Evolutionary conservation across 2,329 filamentous ascomycete species (phyloP).

Genomic region (Byssothecium circinans): DNA sequence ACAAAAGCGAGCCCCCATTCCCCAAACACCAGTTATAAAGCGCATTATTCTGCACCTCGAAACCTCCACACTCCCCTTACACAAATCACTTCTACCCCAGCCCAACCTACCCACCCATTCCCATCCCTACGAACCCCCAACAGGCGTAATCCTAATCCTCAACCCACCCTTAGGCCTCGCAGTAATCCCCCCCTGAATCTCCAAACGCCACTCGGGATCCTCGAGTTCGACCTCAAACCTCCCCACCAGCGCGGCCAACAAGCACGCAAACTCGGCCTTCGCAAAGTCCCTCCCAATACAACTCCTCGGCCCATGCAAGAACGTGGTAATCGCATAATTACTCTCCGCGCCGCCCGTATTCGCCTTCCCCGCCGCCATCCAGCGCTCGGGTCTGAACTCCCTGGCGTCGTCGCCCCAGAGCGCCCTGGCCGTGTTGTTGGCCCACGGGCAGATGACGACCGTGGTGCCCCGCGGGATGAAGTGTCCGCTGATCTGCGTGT

Average conservation of each 20-base stretch:
- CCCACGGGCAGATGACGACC: constrained; percentile 65
- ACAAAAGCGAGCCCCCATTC: no score
- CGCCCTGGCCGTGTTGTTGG: constrained; percentile 67
- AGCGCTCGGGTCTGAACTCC: constrained; percentile 73
- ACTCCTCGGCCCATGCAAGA: constrained; percentile 80
- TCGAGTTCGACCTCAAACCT: constrained; percentile 71
- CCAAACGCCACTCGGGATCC: constrained; percentile 59
- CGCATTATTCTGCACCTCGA: no score
- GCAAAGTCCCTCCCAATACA: constrained; percentile 86
- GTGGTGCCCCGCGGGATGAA: constrained; percentile 70
- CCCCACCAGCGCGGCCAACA: constrained; percentile 76
- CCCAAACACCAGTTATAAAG: no score
- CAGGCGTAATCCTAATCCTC: constrained; percentile 63
- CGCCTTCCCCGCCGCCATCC: constrained; percentile 46
- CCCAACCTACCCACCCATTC: neutral
- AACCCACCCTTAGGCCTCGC: constrained; percentile 72
- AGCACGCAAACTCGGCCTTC: constrained; percentile 79
- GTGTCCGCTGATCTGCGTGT: constrained; percentile 67
- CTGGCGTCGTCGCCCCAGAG: constrained; percentile 78
- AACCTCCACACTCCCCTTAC: no score
- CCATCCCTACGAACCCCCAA: neutral
- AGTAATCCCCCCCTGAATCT: constrained; percentile 71
- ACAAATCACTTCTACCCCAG: no score
- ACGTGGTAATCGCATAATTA: constrained; percentile 79
- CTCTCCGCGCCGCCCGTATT: constrained; percentile 71